Evolutionary conservation across 768 basidiomycete genomes (phyloP), one percentile per base, ranked within the genome.

Genomic region (Fomitopsis serialis): DNA sequence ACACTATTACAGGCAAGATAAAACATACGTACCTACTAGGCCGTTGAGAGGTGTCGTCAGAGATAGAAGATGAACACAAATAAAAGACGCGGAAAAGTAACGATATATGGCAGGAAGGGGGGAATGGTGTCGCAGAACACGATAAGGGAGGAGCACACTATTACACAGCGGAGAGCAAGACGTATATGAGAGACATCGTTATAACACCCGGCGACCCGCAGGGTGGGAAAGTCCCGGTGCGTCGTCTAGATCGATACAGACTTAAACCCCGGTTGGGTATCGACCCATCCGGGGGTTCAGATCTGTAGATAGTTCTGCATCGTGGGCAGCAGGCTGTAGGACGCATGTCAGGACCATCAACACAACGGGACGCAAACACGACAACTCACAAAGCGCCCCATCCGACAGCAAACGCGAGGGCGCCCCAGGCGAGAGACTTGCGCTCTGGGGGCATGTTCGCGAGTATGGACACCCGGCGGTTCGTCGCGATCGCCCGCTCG

Each of bases 351-450:
- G 13, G 15, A 40, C 40, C 3, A 37, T 17, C 21, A n/a, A 17
- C 15, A n/a, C 7, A 1, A 8, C 21, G 11, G 24, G 15, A 29
- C 15, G n/a, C n/a, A n/a, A 48, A 50, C 32, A n/a, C 29, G 7
- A 40, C 19, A n/a, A 58, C 60, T 24, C 52, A 92, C 89, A 87
- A 78, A 56, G 89, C 91, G 47, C 88, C 80, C 67, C 89, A 72
- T 25, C 91, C 91, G 47, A 92, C 74, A 35, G 88, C 89, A 69
- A 96, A 95, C 19, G 87, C 87, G 35, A 88, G 77, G 19, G 87
- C 74, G 35, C 92, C 92, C 91, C 91, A 94, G 2, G 86, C 89
- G 50, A 86, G 74, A 34, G 84, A 83, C 69, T 87, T 89, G 60
- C 81, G 79, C 63, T 81, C 78, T 11, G 91, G 84, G 58, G 84